Conservation (phyloP, 140 eudicot species). For the Artemisia princeps region DNA sequence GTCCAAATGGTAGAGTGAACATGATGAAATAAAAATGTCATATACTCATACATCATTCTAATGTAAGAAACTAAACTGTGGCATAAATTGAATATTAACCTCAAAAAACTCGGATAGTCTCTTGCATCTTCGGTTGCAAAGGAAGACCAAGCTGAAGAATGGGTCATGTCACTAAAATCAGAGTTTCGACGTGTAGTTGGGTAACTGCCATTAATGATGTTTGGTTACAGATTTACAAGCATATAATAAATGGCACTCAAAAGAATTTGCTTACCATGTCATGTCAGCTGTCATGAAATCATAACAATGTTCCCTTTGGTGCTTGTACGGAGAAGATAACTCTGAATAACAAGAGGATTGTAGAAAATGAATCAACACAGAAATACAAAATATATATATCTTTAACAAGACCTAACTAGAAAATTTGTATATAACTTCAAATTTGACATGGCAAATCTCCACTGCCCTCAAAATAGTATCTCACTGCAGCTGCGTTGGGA, state of each 20-base stretch:
- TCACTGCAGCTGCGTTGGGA: neutral
- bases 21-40: neutral
- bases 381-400: neutral
- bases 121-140: slow-evolving; percentile 38
- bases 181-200: slow-evolving; percentile 22
- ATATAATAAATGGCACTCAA: slow-evolving; percentile 13
- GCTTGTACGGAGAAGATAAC: slow-evolving; percentile 37
- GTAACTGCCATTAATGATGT: slow-evolving; percentile 35
- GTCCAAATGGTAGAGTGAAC: slow-evolving; percentile 10
- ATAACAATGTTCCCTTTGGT: slow-evolving; percentile 28
- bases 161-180: slow-evolving; percentile 31
- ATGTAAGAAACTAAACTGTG: slow-evolving; percentile 3
- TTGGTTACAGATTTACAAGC: slow-evolving; percentile 14
- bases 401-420: neutral
- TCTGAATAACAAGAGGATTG: slow-evolving; percentile 30
- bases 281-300: slow-evolving; percentile 35
- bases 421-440: neutral
- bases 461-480: neutral
- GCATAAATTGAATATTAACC: slow-evolving; percentile 34
- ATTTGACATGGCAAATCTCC: neutral
- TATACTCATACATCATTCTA: slow-evolving; percentile 13
- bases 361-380: slow-evolving; percentile 3
- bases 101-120: slow-evolving; percentile 42
- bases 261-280: slow-evolving; percentile 37
- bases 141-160: slow-evolving; percentile 38